phyloP scores from a whole-genome alignment of 108 stramenopile genomes.

The Cylindrotheca fusiformis region DNA sequence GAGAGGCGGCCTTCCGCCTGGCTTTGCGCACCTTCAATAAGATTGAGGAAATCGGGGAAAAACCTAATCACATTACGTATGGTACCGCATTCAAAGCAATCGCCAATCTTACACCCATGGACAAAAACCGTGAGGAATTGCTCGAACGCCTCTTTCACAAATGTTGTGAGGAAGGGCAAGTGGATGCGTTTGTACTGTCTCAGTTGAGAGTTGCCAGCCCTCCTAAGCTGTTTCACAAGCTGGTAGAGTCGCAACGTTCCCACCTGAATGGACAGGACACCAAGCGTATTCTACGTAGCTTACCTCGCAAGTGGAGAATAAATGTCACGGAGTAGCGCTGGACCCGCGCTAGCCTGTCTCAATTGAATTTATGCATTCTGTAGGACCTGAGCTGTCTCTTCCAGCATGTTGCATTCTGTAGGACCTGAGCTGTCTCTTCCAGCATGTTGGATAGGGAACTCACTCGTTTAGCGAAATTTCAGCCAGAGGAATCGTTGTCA shows the following conservation, averaged over 20 bases:
- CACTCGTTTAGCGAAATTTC: constrained; percentile 30
- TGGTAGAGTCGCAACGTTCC: too few relatives aligned
- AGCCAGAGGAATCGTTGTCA: constrained; percentile 15
- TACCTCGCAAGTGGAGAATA: too few relatives aligned
- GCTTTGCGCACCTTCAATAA: constrained; percentile 43
- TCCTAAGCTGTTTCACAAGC: constrained; percentile 14
- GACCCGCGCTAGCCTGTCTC: too few relatives aligned
- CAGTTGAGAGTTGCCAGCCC: constrained; percentile 36
- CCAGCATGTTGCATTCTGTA: too few relatives aligned
- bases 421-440: too few relatives aligned
- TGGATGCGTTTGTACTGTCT: constrained; percentile 42
- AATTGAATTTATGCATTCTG: too few relatives aligned
- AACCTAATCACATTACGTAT: constrained; percentile 40
- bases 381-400: too few relatives aligned
- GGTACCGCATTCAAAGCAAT: constrained; percentile 54
- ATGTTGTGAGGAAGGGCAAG: constrained; percentile 31
- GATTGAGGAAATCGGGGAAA: constrained; percentile 23
- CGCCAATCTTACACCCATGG: constrained; percentile 25
- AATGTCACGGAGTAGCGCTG: too few relatives aligned
- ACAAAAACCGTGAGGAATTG: constrained; percentile 26
- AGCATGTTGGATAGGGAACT: background rate
- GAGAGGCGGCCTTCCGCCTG: constrained; percentile 31
- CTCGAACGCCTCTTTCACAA: constrained; percentile 31
- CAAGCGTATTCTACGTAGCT: too few relatives aligned
- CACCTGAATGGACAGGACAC: too few relatives aligned